Conservation (phyloP, 2,329 filamentous ascomycete genomes). For the Paraconiothyrium brasiliense region DNA sequence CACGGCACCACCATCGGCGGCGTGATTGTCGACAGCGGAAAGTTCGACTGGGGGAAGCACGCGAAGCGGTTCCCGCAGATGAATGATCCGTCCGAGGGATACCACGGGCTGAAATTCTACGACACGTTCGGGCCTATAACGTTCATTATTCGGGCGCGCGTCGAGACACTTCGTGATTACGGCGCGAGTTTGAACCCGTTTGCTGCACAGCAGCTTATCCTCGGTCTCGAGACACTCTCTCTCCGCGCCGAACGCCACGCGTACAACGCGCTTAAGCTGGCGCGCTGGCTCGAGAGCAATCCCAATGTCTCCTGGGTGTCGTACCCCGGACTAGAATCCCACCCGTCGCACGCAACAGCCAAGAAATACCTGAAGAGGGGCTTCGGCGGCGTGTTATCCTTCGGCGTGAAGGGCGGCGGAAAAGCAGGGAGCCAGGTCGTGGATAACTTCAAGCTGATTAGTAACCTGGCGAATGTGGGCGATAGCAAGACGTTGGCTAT, state of each 20-base stretch:
- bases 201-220: constrained; percentile 87
- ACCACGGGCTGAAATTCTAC: constrained; percentile 94
- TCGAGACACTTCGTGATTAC: constrained; percentile 89
- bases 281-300: constrained; percentile 83
- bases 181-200: constrained; percentile 88
- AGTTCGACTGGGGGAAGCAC: constrained; percentile 92
- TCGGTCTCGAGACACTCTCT: constrained; percentile 90
- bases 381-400: constrained; percentile 89
- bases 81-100: constrained; percentile 85
- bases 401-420: constrained; percentile 90
- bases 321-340: constrained; percentile 86
- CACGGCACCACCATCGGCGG: constrained; percentile 93
- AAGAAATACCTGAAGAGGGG: constrained; percentile 88
- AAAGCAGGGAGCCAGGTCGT: constrained; percentile 87
- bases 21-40: constrained; percentile 85
- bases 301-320: constrained; percentile 90
- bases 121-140: constrained; percentile 86
- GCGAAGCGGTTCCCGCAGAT: constrained; percentile 90
- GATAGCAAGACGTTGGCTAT: constrained; percentile 96
- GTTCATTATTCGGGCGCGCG: constrained; percentile 85
- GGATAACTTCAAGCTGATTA: constrained; percentile 93
- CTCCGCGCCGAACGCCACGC: constrained; percentile 88
- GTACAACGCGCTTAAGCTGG: constrained; percentile 80
- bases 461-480: constrained; percentile 94
- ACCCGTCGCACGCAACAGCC: constrained; percentile 79